Conservation (phyloP, 2,329 filamentous ascomycete species). For the Phialophora tarda region DNA sequence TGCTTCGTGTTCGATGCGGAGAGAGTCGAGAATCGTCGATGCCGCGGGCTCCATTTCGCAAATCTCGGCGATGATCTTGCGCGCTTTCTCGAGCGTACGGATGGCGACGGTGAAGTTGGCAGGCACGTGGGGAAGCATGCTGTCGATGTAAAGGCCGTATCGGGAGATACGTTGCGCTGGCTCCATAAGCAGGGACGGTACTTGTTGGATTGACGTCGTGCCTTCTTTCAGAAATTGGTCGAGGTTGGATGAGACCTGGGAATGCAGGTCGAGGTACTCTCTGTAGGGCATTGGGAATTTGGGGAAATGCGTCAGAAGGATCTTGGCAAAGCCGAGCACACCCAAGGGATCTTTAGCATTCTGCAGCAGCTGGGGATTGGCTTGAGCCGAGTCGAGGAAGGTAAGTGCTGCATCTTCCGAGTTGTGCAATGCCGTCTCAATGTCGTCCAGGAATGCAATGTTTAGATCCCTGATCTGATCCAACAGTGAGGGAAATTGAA, state of each 20-base stretch:
- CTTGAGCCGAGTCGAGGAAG: conserved; percentile 38
- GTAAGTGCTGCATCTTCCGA: conserved; percentile 85
- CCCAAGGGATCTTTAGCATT: conserved; percentile 75
- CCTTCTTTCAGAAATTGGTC: conserved; percentile 76
- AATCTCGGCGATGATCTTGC: conserved; percentile 94
- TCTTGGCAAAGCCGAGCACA: conserved; percentile 75
- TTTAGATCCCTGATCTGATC: conserved; percentile 83
- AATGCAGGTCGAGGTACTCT: conserved; percentile 89
- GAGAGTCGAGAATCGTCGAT: conserved; percentile 46
- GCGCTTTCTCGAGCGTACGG: conserved; percentile 77
- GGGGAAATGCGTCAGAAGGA: conserved; percentile 90
- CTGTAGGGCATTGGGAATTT: conserved; percentile 89
- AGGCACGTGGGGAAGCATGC: conserved; percentile 61
- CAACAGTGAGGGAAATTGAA: conserved; percentile 74
- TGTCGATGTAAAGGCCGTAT: conserved; percentile 95
- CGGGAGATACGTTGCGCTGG: conserved; percentile 92
- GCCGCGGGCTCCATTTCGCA: conserved; percentile 83
- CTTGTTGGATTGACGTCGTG: conserved; percentile 76
- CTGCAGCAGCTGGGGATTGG: conserved; percentile 56
- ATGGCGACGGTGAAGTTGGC: conserved; percentile 37
- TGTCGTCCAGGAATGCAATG: conserved; percentile 75
- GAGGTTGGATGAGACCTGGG: conserved; percentile 81
- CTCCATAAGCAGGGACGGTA: conserved; percentile 92
- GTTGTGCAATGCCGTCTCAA: conserved; percentile 77
- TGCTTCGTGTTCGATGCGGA: conserved; percentile 40